A percentile compares a stretch with the other conserved stretches of the same genome.
These are phyloP conservation scores for Phytophthora crassamura DNA, from an alignment of 352 stramenopile genomes.

Conservation along the genomic window DNA sequence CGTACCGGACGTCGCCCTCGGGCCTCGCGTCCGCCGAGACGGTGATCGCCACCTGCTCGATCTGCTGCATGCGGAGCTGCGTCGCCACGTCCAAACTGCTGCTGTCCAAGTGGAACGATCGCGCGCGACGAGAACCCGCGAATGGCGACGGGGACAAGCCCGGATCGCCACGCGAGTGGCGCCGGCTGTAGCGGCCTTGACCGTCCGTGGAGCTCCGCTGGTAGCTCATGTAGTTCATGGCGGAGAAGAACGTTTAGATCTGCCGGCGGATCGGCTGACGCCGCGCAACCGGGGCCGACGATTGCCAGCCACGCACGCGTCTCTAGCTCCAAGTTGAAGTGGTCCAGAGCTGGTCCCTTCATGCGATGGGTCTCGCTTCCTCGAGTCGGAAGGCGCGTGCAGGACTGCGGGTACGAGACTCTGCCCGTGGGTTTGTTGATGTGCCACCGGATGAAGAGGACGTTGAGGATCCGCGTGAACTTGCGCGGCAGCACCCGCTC, in stretches of 20 bases:
- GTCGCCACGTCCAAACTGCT: slow-evolving; percentile 19
- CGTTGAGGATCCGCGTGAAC: slow-evolving; percentile 33
- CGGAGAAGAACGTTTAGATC: too few relatives aligned
- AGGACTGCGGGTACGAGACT: slow-evolving; percentile 21
- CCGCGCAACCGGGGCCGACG: too few relatives aligned
- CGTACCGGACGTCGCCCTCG: slow-evolving; percentile 44
- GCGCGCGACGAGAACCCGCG: not conserved
- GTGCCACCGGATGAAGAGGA: slow-evolving; percentile 30
- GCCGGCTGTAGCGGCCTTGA: not conserved
- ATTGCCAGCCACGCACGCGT: too few relatives aligned
- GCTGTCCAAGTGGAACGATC: slow-evolving; percentile 16
- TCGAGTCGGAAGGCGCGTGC: slow-evolving; percentile 21
- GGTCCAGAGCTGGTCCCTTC: not conserved
- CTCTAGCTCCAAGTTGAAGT: slow-evolving; percentile 4
- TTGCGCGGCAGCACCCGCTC: slow-evolving; percentile 18
- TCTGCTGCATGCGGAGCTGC: slow-evolving; percentile 25
- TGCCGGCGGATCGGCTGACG: too few relatives aligned
- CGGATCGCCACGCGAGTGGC: not conserved
- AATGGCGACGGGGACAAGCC: not conserved
- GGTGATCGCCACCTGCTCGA: slow-evolving; percentile 27
- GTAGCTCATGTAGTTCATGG: not conserved
- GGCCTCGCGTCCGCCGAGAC: slow-evolving; percentile 4
- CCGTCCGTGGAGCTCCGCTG: slow-evolving; percentile 1
- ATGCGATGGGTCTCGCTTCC: slow-evolving; percentile 13
- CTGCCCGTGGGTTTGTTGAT: slow-evolving; percentile 11